Evolutionary conservation across 1,284 basidiomycete genomes (phyloP).

Genomic region (Cerioporus squamosus): DNA sequence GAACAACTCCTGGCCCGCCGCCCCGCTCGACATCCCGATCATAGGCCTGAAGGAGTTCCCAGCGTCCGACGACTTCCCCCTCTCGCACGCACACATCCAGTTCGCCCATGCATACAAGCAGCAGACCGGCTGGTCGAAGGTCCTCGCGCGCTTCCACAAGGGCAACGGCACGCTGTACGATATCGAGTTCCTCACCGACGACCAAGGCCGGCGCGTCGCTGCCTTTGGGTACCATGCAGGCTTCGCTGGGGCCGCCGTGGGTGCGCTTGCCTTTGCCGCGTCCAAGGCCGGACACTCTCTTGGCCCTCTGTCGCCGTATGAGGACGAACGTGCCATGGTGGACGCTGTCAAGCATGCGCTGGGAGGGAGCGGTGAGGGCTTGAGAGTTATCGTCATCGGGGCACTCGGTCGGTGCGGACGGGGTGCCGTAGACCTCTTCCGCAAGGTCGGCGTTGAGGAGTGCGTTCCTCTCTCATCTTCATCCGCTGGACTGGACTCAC

Average conservation of each 20-base stretch:
- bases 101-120: conserved; percentile 99
- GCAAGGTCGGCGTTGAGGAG: conserved; percentile 93
- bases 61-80: conserved; percentile 68
- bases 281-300: conserved; percentile 65
- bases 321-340: conserved; percentile 85
- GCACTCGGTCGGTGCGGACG: conserved; percentile 94
- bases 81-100: conserved; percentile 95
- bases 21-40: conserved; percentile 80
- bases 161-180: conserved; percentile 94
- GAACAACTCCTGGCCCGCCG: conserved; percentile 89
- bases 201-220: conserved; percentile 86
- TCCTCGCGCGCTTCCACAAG: conserved; percentile 87
- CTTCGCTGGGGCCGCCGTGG: conserved; percentile 96
- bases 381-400: conserved; percentile 94
- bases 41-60: conserved; percentile 97
- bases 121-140: conserved; percentile 91
- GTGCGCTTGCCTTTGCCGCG: conserved; percentile 85
- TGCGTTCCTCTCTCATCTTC: conserved; percentile 41
- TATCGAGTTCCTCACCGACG: conserved; percentile 94
- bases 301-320: conserved; percentile 77
- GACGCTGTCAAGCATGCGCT: conserved; percentile 69
- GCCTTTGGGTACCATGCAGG: conserved; percentile 99
- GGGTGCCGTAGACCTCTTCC: conserved; percentile 95
- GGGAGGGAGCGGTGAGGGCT: conserved; percentile 72
- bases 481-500: conserved; percentile 1